These are phyloP conservation scores for Corymbia calophylla DNA, from an alignment of 441 rosid species.

Conservation along the genomic window DNA sequence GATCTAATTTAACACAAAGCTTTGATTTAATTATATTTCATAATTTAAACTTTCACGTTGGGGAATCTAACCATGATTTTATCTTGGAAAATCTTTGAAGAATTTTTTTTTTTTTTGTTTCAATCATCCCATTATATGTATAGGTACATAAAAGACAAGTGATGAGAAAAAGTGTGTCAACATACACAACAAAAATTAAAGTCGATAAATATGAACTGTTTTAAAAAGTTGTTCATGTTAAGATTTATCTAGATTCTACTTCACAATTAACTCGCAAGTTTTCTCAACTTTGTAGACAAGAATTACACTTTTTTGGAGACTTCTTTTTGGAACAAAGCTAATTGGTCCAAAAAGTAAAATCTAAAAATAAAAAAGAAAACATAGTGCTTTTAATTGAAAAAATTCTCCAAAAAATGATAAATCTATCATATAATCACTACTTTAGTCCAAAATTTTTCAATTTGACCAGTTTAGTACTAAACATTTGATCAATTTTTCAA, in stretches of 20 bases:
- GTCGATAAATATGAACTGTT: neutral
- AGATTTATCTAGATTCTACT: neutral
- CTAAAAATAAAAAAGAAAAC: neutral
- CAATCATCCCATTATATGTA: too few species aligned
- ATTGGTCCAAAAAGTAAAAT: neutral
- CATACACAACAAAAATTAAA: neutral
- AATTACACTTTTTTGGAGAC: neutral
- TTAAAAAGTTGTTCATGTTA: neutral
- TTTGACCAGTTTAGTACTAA: neutral
- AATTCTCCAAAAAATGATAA: neutral
- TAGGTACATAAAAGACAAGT: neutral
- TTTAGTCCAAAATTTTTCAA: neutral
- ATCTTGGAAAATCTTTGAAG: neutral
- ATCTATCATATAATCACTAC: accelerated
- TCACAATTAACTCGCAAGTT: neutral
- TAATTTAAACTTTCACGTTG: neutral
- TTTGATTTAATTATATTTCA: neutral
- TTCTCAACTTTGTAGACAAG: neutral
- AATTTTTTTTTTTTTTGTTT: too few species aligned
- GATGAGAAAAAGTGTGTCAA: neutral
- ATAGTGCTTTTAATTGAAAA: neutral
- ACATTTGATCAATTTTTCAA: neutral
- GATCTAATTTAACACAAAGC: neutral
- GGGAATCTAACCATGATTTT: neutral
- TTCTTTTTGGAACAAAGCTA: neutral